Percentiles rank a stretch among this genome's conserved stretches.
Conservation (phyloP, 1,284 basidiomycete species). For the Apiotrichum sp. region DNA sequence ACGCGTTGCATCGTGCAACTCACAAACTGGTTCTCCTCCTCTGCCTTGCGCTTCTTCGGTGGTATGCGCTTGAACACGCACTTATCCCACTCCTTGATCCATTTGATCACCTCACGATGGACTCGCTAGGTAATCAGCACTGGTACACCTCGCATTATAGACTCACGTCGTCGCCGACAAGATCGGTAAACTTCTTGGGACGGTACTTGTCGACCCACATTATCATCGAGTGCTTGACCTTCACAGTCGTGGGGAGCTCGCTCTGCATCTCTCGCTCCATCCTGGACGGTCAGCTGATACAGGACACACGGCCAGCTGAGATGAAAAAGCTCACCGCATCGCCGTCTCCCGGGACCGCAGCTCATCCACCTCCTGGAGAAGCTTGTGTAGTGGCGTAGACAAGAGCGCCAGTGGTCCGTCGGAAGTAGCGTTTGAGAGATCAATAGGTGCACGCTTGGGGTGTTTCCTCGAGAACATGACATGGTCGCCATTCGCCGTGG, state of each 20-base stretch:
- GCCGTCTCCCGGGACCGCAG: conserved; percentile 33
- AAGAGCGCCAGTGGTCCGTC: conserved; percentile 22
- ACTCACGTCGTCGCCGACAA: conserved; percentile 76
- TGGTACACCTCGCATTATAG: background rate
- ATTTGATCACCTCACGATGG: conserved; percentile 83
- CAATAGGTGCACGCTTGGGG: conserved; percentile 13
- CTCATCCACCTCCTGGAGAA: conserved; percentile 41
- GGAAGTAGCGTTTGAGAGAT: background rate
- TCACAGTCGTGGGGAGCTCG: background rate
- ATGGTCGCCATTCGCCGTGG: conserved; percentile 29
- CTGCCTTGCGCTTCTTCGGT: conserved; percentile 51
- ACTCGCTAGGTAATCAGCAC: conserved; percentile 53
- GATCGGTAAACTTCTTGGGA: conserved; percentile 75
- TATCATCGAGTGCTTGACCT: conserved; percentile 28
- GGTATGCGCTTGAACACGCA: conserved; percentile 79
- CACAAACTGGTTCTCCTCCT: conserved; percentile 19
- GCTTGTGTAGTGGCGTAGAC: conserved; percentile 36
- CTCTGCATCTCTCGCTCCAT: conserved; percentile 5
- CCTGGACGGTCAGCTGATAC: conserved; percentile 1
- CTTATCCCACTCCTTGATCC: conserved; percentile 98
- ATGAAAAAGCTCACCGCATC: conserved; percentile 23
- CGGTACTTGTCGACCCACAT: conserved; percentile 92
- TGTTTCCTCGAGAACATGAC: conserved; percentile 29
- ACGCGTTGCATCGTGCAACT: conserved; percentile 4
- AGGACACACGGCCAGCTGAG: no score